A percentile compares a stretch with the other conserved stretches of the same genome.
phyloP scores from a whole-genome alignment of 1,284 basidiomycete species.

The Fistulinella cinereoalba region DNA sequence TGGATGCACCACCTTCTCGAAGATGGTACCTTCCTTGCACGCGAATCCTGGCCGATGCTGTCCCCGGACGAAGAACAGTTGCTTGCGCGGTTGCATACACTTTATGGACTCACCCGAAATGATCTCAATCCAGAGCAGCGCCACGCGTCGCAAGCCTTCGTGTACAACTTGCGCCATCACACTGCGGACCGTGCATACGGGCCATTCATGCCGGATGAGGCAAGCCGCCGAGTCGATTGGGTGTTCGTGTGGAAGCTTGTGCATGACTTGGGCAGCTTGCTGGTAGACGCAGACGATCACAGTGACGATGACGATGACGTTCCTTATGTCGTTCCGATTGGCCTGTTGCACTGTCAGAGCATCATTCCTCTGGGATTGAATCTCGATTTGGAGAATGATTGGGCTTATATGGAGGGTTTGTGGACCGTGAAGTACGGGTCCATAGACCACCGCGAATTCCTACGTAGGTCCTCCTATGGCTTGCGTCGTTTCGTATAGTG shows the following conservation, averaged over 20 bases:
- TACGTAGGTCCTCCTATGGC: conserved; percentile 53
- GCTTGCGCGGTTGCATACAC: conserved; percentile 49
- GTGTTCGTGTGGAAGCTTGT: conserved; percentile 55
- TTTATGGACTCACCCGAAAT: conserved; percentile 49
- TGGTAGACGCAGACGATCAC: conserved; percentile 37
- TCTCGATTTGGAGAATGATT: conserved; percentile 46
- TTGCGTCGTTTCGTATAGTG: too few relatives aligned
- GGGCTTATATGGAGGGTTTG: conserved; percentile 58
- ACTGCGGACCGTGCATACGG: conserved; percentile 50
- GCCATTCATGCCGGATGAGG: conserved; percentile 47
- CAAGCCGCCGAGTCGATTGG: conserved; percentile 53
- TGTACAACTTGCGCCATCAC: conserved; percentile 62
- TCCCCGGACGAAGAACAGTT: conserved; percentile 43
- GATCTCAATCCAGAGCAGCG: conserved; percentile 38
- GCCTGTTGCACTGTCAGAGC: conserved; percentile 53
- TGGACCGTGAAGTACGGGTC: conserved; percentile 67
- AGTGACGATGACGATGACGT: conserved; percentile 1
- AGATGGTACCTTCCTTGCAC: conserved; percentile 45
- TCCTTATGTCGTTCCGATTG: conserved; percentile 47
- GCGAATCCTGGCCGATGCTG: conserved; percentile 25
- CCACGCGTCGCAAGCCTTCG: conserved; percentile 47
- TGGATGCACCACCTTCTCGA: conserved; percentile 49
- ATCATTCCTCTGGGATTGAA: conserved; percentile 40
- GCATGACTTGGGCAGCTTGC: conserved; percentile 52
- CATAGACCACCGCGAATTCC: conserved; percentile 61